A percentile compares a stretch with the other conserved stretches of the same genome.
These are phyloP conservation scores for Hypoxylon sp. DNA, from an alignment of 2,329 filamentous ascomycete genomes.

Conservation along the genomic window DNA sequence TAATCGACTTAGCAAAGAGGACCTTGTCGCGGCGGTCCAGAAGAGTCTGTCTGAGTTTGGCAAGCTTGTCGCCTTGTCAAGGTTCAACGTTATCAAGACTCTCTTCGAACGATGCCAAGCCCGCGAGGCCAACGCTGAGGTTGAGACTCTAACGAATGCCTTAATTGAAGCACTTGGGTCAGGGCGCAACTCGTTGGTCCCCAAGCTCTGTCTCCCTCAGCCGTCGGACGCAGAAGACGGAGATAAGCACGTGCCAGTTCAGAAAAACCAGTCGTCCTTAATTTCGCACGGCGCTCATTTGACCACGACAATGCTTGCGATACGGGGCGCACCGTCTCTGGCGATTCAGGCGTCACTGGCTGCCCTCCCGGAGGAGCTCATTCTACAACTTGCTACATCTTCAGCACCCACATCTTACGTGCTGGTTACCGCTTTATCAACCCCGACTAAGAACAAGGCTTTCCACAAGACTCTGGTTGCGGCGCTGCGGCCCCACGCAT, in stretches of 20 bases:
- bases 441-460: constrained; percentile 56
- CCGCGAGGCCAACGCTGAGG: constrained; percentile 65
- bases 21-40: constrained; percentile 76
- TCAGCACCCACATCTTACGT: constrained; percentile 60
- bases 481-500: constrained; percentile 54
- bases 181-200: constrained; percentile 57
- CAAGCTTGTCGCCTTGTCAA: constrained; percentile 74
- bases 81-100: constrained; percentile 80
- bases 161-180: constrained; percentile 58
- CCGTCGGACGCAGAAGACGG: constrained; percentile 45
- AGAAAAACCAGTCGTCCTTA: constrained; percentile 65
- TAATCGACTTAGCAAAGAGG: constrained; percentile 84
- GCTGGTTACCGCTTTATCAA: constrained; percentile 58
- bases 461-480: constrained; percentile 65
- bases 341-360: constrained; percentile 78
- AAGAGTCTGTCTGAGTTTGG: constrained; percentile 77
- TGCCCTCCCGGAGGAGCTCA: constrained; percentile 61
- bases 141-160: constrained; percentile 56
- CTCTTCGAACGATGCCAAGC: constrained; percentile 83
- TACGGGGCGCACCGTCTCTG: constrained; percentile 72
- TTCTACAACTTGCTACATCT: constrained; percentile 69
- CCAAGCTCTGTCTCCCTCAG: constrained; percentile 58
- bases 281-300: constrained; percentile 80
- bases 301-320: constrained; percentile 78
- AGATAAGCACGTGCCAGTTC: constrained; percentile 49